These are phyloP conservation scores for Aspergillus taichungensis DNA, from an alignment of 495 filamentous ascomycete species.

Conservation along the genomic window DNA sequence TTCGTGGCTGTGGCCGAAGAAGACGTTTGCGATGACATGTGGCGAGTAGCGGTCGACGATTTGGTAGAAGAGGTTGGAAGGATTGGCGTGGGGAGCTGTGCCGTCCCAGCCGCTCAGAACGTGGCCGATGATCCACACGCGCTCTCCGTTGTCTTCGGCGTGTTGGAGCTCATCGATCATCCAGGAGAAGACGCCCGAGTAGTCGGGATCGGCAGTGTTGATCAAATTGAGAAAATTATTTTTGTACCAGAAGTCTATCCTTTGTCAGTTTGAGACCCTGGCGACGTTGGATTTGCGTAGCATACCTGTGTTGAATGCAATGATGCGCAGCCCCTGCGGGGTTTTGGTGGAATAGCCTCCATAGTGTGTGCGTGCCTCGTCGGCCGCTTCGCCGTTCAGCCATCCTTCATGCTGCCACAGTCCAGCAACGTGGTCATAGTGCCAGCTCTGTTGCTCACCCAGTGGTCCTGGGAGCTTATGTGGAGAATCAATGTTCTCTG, in stretches of 20 bases:
- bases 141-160: conserved; percentile 42
- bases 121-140: conserved; percentile 50
- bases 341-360: conserved; percentile 43
- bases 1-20: conserved; percentile 51
- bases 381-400: conserved; percentile 32
- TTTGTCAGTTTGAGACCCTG: conserved; percentile 9
- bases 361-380: conserved; percentile 39
- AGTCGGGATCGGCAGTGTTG: conserved; percentile 41
- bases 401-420: conserved; percentile 46
- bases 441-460: conserved; percentile 48
- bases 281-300: conserved; percentile 1
- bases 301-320: conserved; percentile 44
- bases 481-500: conserved; percentile 40
- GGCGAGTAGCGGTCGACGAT: conserved; percentile 49
- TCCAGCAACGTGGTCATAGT: conserved; percentile 42
- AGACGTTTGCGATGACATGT: conserved; percentile 45
- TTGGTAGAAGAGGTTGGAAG: conserved; percentile 46
- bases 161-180: conserved; percentile 43
- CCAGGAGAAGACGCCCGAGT: conserved; percentile 41
- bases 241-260: conserved; percentile 44
- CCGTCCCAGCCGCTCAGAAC: conserved; percentile 46
- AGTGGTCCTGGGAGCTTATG: conserved; percentile 44
- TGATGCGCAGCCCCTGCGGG: conserved; percentile 40
- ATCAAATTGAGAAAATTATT: conserved; percentile 39
- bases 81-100: conserved; percentile 38